phyloP scores from a whole-genome alignment of 768 basidiomycete species.

The Collybia sordida region DNA sequence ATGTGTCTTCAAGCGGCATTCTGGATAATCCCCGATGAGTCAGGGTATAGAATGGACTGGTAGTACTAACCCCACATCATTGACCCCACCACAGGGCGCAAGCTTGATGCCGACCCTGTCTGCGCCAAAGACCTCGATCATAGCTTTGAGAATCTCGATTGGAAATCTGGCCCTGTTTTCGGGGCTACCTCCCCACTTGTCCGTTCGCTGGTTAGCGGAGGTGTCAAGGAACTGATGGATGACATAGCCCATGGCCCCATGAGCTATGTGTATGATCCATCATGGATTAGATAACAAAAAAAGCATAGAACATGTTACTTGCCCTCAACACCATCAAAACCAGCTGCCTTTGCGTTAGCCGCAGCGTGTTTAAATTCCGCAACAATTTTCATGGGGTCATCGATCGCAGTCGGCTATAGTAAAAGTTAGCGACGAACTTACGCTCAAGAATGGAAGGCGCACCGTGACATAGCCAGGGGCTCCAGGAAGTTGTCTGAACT shows the following conservation, averaged over 20 bases:
- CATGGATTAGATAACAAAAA: background rate
- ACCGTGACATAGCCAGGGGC: slow-evolving; percentile 34
- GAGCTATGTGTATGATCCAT: slow-evolving; percentile 28
- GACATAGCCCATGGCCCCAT: slow-evolving; percentile 19
- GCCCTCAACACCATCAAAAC: slow-evolving; percentile 55
- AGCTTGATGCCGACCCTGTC: slow-evolving; percentile 15
- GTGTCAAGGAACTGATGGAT: slow-evolving; percentile 16
- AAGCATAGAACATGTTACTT: slow-evolving; percentile 5
- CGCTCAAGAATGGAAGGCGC: slow-evolving; percentile 1
- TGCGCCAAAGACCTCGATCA: slow-evolving; percentile 12
- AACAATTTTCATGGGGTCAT: slow-evolving; percentile 37
- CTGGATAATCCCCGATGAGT: background rate
- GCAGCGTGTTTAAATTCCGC: slow-evolving; percentile 39
- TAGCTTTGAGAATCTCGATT: slow-evolving; percentile 6
- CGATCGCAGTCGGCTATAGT: slow-evolving; percentile 31
- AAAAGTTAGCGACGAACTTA: background rate
- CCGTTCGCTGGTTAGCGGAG: slow-evolving; percentile 47
- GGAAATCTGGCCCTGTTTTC: slow-evolving; percentile 7
- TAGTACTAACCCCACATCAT: slow-evolving; percentile 14
- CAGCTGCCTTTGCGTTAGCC: slow-evolving; percentile 43
- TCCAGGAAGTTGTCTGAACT: slow-evolving; percentile 33
- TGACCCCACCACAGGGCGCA: slow-evolving; percentile 16
- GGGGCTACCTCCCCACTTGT: slow-evolving; percentile 53
- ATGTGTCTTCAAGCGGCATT: background rate
- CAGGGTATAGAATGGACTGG: background rate